These are phyloP conservation scores for Malassezia pachydermatis DNA, from an alignment of 1,284 basidiomycete species.

Conservation along the genomic window DNA sequence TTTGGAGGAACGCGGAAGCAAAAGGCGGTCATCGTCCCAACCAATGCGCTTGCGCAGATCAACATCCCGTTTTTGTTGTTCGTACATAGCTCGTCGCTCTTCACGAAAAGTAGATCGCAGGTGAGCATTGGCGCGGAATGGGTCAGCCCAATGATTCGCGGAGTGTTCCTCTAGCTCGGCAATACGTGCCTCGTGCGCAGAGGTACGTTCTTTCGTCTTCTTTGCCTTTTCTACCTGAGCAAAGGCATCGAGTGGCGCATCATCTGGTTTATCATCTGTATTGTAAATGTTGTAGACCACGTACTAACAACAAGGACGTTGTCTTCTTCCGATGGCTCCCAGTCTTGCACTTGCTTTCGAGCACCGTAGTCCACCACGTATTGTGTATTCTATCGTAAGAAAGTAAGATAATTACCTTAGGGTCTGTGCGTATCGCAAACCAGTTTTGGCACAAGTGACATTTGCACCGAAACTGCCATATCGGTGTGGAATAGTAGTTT, in stretches of 20 bases:
- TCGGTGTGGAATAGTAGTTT: conserved; percentile 86
- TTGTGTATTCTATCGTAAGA: conserved; percentile 65
- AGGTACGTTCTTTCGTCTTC: conserved; percentile 62
- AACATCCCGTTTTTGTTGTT: conserved; percentile 60
- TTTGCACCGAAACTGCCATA: conserved; percentile 89
- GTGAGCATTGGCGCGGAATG: conserved; percentile 65
- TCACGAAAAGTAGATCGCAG: conserved; percentile 70
- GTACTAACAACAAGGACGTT: conserved; percentile 76
- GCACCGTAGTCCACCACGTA: conserved; percentile 89
- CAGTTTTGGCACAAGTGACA: conserved; percentile 83
- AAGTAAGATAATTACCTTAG: conserved; percentile 55
- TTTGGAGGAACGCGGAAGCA: conserved; percentile 8
- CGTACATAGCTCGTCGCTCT: conserved; percentile 67
- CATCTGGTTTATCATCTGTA: conserved; percentile 31
- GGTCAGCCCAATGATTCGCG: conserved; percentile 67
- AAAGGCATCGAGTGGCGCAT: conserved; percentile 75
- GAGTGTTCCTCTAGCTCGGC: conserved; percentile 65
- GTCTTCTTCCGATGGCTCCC: conserved; percentile 90
- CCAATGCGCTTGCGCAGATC: conserved; percentile 55
- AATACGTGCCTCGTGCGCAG: conserved; percentile 63
- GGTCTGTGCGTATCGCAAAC: conserved; percentile 97
- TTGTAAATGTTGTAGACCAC: conserved; percentile 19
- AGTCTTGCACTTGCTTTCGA: conserved; percentile 79
- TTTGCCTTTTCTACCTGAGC: conserved; percentile 76
- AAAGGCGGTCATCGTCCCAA: conserved; percentile 19